Evolutionary conservation across 768 basidiomycete species (phyloP).

Genomic region (Suillus clintonianus): DNA sequence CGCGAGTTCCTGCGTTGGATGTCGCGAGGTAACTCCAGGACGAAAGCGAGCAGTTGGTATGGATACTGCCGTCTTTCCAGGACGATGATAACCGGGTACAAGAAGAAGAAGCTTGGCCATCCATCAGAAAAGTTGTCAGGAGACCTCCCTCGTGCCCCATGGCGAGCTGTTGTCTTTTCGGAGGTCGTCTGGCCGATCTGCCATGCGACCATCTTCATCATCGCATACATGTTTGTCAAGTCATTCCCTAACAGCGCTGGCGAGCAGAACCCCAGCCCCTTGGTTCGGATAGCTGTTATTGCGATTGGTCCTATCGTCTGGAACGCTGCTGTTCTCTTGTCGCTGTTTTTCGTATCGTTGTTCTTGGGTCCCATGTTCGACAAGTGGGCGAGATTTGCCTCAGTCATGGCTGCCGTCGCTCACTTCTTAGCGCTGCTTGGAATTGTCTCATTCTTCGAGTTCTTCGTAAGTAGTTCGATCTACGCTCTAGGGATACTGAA

Average conservation of each 20-base stretch:
- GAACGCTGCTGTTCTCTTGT: conserved; percentile 87
- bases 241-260: conserved; percentile 75
- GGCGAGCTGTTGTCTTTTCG: conserved; percentile 80
- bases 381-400: conserved; percentile 83
- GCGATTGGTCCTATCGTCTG: conserved; percentile 92
- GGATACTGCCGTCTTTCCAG: conserved; percentile 97
- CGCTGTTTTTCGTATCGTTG: conserved; percentile 89
- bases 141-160: conserved; percentile 90
- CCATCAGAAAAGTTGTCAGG: conserved; percentile 97
- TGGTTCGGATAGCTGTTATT: conserved; percentile 87
- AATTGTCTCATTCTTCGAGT: conserved; percentile 89
- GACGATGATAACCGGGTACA: conserved; percentile 98
- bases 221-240: conserved; percentile 93
- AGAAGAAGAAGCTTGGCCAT: conserved; percentile 97
- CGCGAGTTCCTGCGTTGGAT: conserved; percentile 99
- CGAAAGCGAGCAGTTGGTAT: conserved; percentile 98
- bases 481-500: conserved; percentile 8
- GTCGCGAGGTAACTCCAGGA: conserved; percentile 96
- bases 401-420: conserved; percentile 90
- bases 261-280: conserved; percentile 72
- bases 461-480: conserved; percentile 70
- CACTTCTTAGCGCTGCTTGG: conserved; percentile 84
- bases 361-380: conserved; percentile 90
- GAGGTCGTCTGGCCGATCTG: conserved; percentile 84
- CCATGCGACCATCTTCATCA: conserved; percentile 72